Conservation (phyloP, 768 basidiomycete species). For the Psilocybe cyanescens region DNA sequence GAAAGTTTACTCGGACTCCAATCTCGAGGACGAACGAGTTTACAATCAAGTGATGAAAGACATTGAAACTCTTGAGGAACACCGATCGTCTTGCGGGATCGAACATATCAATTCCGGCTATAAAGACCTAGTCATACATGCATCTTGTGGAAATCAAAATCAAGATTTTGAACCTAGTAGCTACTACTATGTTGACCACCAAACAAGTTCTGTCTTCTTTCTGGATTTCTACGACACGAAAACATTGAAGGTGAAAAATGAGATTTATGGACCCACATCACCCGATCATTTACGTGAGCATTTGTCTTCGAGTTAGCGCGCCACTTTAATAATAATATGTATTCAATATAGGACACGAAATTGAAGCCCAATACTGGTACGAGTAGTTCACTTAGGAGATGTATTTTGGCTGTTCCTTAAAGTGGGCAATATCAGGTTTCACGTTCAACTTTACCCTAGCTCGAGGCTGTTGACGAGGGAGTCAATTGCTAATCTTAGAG, state of each 20-base stretch:
- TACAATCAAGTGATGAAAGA: constrained; percentile 38
- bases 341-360: constrained; percentile 33
- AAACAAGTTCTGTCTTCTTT: constrained; percentile 55
- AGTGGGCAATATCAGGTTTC: constrained; percentile 29
- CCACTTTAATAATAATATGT: background rate
- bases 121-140: constrained; percentile 51
- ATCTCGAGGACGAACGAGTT: constrained; percentile 44
- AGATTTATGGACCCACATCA: constrained; percentile 41
- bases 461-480: constrained; percentile 25
- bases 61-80: constrained; percentile 32
- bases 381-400: background rate
- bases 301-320: background rate
- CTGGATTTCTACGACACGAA: constrained; percentile 41
- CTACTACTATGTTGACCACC: constrained; percentile 44
- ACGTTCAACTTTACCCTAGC: constrained; percentile 38
- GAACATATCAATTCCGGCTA: constrained; percentile 32
- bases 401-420: no score
- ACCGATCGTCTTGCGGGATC: constrained; percentile 11
- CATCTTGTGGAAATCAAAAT: constrained; percentile 26
- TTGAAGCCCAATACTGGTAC: constrained; percentile 48
- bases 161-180: constrained; percentile 21
- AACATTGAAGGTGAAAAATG: constrained; percentile 30
- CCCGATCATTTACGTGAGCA: constrained; percentile 43
- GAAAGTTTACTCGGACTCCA: constrained; percentile 58
- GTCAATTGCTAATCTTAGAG: constrained; percentile 37